These are phyloP conservation scores for Alternaria sp. DNA, from an alignment of 2,329 filamentous ascomycete genomes.

Conservation along the genomic window DNA sequence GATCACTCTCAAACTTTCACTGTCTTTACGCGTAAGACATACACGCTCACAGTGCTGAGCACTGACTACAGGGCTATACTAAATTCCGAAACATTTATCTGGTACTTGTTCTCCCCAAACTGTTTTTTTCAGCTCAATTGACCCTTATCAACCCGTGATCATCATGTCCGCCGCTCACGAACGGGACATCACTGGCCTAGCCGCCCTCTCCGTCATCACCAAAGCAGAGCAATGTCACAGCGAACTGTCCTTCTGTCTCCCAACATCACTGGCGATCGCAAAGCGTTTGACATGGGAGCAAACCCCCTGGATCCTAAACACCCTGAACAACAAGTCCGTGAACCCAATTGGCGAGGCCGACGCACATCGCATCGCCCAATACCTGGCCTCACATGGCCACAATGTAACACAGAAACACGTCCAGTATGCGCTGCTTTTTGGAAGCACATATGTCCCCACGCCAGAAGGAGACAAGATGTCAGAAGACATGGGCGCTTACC, in stretches of 20 bases:
- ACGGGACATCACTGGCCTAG: constrained; percentile 6
- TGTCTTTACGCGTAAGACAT: neutral
- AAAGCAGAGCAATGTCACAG: constrained; percentile 8
- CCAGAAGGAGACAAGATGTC: neutral
- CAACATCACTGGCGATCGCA: constrained; percentile 30
- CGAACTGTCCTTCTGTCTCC: constrained; percentile 28
- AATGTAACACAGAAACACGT: constrained; percentile 3
- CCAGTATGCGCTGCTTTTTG: constrained; percentile 21
- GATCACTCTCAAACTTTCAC: neutral
- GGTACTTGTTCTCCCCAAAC: neutral
- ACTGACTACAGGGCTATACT: neutral
- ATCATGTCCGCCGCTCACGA: constrained; percentile 10
- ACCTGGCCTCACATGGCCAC: neutral
- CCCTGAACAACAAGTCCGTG: neutral
- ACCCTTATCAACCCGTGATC: neutral
- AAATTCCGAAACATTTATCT: neutral
- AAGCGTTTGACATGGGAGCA: constrained; percentile 36
- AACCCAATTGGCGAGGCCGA: constrained; percentile 18
- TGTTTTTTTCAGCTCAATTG: neutral
- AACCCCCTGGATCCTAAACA: constrained; percentile 26
- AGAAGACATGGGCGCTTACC: constrained; percentile 1
- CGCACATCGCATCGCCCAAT: constrained; percentile 15
- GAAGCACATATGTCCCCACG: constrained; percentile 12
- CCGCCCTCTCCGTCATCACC: neutral
- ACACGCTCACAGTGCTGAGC: neutral